Percentiles rank a stretch among this genome's conserved stretches.
Evolutionary conservation across 2,329 filamentous ascomycete genomes (phyloP).

Genomic region (Colletotrichum tropicale): DNA sequence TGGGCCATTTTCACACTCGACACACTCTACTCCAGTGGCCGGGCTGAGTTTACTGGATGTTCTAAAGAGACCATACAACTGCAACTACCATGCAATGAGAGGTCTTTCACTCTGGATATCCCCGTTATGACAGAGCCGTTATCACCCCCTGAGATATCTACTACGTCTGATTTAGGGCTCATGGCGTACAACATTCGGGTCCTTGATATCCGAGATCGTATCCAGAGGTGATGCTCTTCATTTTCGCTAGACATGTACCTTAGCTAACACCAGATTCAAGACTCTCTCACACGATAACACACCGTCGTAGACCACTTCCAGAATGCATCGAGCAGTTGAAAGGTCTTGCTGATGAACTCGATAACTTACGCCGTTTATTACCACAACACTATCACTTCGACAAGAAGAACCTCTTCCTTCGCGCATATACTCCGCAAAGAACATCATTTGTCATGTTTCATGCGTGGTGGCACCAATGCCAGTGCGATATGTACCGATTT

Average conservation of each 20-base stretch:
- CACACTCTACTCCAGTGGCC: conserved; percentile 11
- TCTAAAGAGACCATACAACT: conserved; percentile 6
- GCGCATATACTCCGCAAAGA: conserved; percentile 23
- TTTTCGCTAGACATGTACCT: not conserved
- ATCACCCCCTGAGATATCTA: not conserved
- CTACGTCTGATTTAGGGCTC: not conserved
- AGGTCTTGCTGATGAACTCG: conserved; percentile 12
- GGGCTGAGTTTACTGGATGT: conserved; percentile 7
- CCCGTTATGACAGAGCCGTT: conserved; percentile 6
- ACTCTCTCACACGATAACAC: conserved; percentile 23
- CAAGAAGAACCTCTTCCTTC: conserved; percentile 21
- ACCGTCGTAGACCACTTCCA: conserved; percentile 20
- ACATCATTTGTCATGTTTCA: conserved; percentile 27
- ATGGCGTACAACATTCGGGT: conserved; percentile 13
- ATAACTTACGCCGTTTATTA: conserved; percentile 5
- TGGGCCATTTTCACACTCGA: conserved; percentile 24
- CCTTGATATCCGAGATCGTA: conserved; percentile 11
- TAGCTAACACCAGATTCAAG: not conserved
- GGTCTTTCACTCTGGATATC: conserved; percentile 7
- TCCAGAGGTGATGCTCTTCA: not conserved
- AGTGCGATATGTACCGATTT: conserved; percentile 28
- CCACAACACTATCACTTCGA: conserved; percentile 21
- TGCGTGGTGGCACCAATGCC: conserved; percentile 29
- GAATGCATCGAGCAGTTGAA: not conserved
- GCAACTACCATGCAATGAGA: conserved; percentile 8